A percentile compares a stretch with the other conserved stretches of the same genome.
These are phyloP conservation scores for Eutypella sp. DNA, from an alignment of 2,329 filamentous ascomycete genomes.

Conservation along the genomic window DNA sequence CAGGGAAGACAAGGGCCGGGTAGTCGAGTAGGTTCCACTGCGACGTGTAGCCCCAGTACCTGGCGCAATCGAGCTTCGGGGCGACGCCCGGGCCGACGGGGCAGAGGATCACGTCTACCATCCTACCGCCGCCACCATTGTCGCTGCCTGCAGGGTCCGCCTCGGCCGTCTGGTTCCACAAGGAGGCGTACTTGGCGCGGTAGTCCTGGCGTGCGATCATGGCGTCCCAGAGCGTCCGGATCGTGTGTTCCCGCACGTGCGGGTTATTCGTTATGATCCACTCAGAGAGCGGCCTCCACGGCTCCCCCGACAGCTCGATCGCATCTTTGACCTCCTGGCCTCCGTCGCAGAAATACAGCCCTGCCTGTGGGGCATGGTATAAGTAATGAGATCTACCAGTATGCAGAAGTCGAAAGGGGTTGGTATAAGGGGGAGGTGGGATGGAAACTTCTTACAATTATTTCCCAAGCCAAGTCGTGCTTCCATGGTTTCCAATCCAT, in stretches of 20 bases:
- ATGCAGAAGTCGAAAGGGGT: background rate
- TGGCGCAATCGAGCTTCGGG: conserved; percentile 43
- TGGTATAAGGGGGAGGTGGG: conserved; percentile 4
- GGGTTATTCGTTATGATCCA: conserved; percentile 53
- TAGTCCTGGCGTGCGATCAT: conserved; percentile 35
- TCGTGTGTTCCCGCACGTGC: conserved; percentile 34
- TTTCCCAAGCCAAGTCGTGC: conserved; percentile 43
- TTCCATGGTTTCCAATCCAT: conserved; percentile 51
- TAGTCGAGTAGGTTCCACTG: conserved; percentile 69
- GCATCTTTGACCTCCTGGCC: conserved; percentile 46
- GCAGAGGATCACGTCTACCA: conserved; percentile 58
- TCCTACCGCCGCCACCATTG: conserved; percentile 7
- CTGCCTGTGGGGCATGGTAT: conserved; percentile 17
- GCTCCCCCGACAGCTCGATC: conserved; percentile 51
- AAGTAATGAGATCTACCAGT: background rate
- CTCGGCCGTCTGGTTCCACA: conserved; percentile 32
- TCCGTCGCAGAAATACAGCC: conserved; percentile 56
- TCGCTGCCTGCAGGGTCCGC: conserved; percentile 1
- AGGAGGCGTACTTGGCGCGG: conserved; percentile 29
- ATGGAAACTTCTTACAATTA: conserved; percentile 35
- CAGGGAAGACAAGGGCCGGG: conserved; percentile 57
- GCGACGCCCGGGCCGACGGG: conserved; percentile 45
- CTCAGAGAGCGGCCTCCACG: conserved; percentile 51
- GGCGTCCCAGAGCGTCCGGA: conserved; percentile 37
- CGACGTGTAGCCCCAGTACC: conserved; percentile 60